Evolutionary conservation across 1,284 basidiomycete species (phyloP).

Genomic region (Pseudozyma pruni): DNA sequence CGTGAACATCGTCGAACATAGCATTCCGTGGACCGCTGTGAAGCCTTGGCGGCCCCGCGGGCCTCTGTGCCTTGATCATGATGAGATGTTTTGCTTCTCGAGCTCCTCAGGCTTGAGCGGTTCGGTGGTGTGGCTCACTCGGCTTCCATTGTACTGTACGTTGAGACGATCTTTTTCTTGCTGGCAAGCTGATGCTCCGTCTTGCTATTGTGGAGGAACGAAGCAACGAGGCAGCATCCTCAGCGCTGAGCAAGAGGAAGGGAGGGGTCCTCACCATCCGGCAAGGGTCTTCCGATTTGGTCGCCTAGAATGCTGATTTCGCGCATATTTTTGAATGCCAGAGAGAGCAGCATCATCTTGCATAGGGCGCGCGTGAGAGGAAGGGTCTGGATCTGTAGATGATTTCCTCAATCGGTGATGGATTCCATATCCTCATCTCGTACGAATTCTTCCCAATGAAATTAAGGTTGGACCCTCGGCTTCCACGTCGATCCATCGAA

Average conservation of each 20-base stretch:
- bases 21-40: conserved; percentile 26
- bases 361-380: conserved; percentile 8
- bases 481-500: conserved; percentile 44
- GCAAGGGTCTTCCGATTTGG: conserved; percentile 6
- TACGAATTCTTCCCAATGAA: conserved; percentile 1
- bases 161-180: too few species aligned
- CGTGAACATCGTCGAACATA: conserved; percentile 37
- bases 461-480: conserved; percentile 1
- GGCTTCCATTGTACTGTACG: too few species aligned
- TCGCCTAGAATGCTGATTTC: conserved; percentile 5
- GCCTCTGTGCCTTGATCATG: conserved; percentile 32
- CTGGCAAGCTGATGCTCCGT: too few species aligned
- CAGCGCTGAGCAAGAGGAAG: neutral
- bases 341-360: conserved; percentile 32
- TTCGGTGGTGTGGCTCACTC: too few species aligned
- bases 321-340: neutral
- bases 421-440: neutral
- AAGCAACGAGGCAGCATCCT: too few species aligned
- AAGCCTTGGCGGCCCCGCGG: conserved; percentile 22
- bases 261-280: neutral
- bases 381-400: neutral
- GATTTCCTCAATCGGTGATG: neutral
- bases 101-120: neutral
- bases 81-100: neutral
- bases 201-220: neutral